These are phyloP conservation scores for Suhomyces atakaporum DNA, from an alignment of 1,139 yeast genomes.

Conservation along the genomic window DNA sequence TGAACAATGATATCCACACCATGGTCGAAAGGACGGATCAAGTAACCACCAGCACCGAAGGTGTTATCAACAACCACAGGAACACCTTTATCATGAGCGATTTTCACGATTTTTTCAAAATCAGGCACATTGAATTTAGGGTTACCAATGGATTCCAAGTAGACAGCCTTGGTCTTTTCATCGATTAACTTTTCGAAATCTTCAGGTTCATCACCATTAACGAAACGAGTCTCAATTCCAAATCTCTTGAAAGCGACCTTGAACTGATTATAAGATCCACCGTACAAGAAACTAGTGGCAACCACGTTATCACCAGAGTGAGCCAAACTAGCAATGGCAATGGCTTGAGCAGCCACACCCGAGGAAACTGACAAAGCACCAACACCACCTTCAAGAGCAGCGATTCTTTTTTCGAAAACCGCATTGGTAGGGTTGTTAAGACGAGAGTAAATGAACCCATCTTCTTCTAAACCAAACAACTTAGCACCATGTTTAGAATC, in stretches of 20 bases:
- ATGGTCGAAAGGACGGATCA: constrained; percentile 78
- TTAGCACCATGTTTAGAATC: constrained; percentile 92
- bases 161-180: constrained; percentile 84
- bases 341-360: constrained; percentile 93
- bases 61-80: constrained; percentile 97
- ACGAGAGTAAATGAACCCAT: constrained; percentile 86
- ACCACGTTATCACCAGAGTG: constrained; percentile 88
- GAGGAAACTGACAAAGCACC: constrained; percentile 91
- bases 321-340: constrained; percentile 83
- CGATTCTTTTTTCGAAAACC: constrained; percentile 87
- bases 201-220: constrained; percentile 70
- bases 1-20: constrained; percentile 88
- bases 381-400: constrained; percentile 90
- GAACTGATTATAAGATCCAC: constrained; percentile 96
- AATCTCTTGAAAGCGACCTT: constrained; percentile 87
- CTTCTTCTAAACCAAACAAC: constrained; percentile 77
- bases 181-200: constrained; percentile 76
- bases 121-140: constrained; percentile 94
- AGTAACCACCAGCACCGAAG: constrained; percentile 94
- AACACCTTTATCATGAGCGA: constrained; percentile 86
- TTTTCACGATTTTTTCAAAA: constrained; percentile 69
- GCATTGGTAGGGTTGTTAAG: constrained; percentile 91
- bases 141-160: constrained; percentile 89
- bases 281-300: constrained; percentile 86
- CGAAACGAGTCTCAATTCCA: constrained; percentile 84